Evolutionary conservation across 1,284 basidiomycete genomes (phyloP).

Genomic region (Irpex sp.): DNA sequence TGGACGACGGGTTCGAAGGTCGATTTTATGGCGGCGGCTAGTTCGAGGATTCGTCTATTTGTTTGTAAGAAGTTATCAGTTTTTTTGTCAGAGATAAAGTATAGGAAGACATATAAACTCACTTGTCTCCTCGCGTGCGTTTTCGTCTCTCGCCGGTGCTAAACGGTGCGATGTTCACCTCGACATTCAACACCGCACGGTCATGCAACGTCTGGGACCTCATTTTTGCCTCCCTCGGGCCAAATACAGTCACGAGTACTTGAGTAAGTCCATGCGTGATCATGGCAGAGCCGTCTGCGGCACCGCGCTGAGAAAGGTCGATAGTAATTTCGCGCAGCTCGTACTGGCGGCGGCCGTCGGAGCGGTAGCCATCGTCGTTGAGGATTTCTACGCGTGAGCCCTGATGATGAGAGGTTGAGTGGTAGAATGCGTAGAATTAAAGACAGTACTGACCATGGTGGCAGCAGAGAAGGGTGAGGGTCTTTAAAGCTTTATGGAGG

Average conservation of each 20-base stretch:
- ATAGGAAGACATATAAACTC: slow-evolving; percentile 30
- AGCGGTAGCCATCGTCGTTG: slow-evolving; percentile 85
- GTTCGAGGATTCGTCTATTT: slow-evolving; percentile 81
- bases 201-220: slow-evolving; percentile 76
- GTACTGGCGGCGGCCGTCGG: slow-evolving; percentile 87
- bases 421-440: neutral
- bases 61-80: neutral
- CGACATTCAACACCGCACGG: slow-evolving; percentile 82
- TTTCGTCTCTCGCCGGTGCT: slow-evolving; percentile 79
- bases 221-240: slow-evolving; percentile 84
- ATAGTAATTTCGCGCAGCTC: slow-evolving; percentile 86
- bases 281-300: slow-evolving; percentile 82
- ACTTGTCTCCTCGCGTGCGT: slow-evolving; percentile 86
- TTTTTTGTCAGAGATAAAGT: slow-evolving; percentile 1
- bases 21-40: slow-evolving; percentile 83
- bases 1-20: slow-evolving; percentile 97
- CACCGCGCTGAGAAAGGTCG: slow-evolving; percentile 72
- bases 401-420: slow-evolving; percentile 29
- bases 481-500: too few relatives aligned
- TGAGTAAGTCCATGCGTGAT: slow-evolving; percentile 90
- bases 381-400: slow-evolving; percentile 84
- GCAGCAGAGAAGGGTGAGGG: neutral
- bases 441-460: neutral
- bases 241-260: slow-evolving; percentile 85
- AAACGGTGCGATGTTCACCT: slow-evolving; percentile 83